Evolutionary conservation across 78 protist genomes (phyloP), one percentile per base, ranked within the genome.

Genomic region (Fonticula alba): DNA sequence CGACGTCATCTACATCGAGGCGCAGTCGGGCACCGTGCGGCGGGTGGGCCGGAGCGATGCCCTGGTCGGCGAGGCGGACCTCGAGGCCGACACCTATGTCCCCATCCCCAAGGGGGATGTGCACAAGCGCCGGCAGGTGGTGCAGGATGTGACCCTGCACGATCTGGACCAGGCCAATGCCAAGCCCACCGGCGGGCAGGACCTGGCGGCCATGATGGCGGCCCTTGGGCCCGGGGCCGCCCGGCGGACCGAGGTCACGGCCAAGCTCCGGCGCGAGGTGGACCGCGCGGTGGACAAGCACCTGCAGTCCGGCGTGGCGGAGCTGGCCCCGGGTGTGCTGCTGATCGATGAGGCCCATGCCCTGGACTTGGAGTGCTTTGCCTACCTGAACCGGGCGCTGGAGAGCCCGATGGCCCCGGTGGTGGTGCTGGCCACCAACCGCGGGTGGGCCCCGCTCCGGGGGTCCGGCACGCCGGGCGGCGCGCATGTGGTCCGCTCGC

Each of bases 81-180:
- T 90, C n/a, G 96, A 92, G 66, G 98, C 98, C 5, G 98, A 97
- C 79, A 97, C 90, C 66, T 97, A 97, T 50, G 98, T 95, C 33
- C 99, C 99, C 14, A 68, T 95, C n/a, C 99, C 99, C 24, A 94
- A 95, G 79, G 99, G 99, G 29, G 97, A 95, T 33, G 97, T 95
- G 9, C 93, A 90, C 80, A 95, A 95, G 77, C 85, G 84, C 85
- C 87, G 85, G 79, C 93, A 91, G 59, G 29, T 91, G 0, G 83
- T 88, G 62, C 98, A 89, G 66, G 97, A 95, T 64, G 95, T 97
- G 27, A 92, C 99, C 29, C 81, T 97, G 27, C 97, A 97, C 68
- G 99, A 97, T 64, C 79, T 97, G 22, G 99, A 97, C 69, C 62
- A 87, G n/a, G 99, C 99, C 63, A 95, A 90, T 62, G 93, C 95